Percentiles rank a stretch among this genome's conserved stretches.
Evolutionary conservation across 2,329 filamentous ascomycete species (phyloP).

Genomic region (Hymenoscyphus linearis): DNA sequence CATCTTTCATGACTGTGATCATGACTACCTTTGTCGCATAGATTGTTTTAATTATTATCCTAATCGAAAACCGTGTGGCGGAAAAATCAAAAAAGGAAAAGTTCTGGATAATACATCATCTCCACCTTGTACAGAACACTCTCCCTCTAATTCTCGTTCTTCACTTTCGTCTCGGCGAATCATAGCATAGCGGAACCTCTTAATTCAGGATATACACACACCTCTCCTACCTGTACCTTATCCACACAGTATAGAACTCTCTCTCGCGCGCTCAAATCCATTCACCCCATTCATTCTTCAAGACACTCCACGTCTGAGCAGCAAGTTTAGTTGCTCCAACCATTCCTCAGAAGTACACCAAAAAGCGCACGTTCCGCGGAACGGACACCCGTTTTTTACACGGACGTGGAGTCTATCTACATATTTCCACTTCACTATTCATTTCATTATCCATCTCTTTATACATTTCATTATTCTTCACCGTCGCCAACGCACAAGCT

Average conservation of each 20-base stretch:
- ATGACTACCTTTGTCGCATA: conserved; percentile 2
- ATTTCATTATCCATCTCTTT: neutral
- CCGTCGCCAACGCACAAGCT: neutral
- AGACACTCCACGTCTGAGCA: neutral
- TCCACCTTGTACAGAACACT: neutral
- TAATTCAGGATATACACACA: conserved; percentile 1
- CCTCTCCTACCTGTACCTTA: conserved; percentile 1
- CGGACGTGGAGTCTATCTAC: too few species aligned
- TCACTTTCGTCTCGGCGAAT: neutral
- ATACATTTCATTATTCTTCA: neutral
- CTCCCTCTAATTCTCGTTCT: neutral
- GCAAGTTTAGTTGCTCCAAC: too few species aligned
- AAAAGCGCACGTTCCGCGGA: neutral
- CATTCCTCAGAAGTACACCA: too few species aligned
- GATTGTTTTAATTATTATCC: neutral
- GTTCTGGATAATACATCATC: neutral
- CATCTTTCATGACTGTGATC: conserved; percentile 20
- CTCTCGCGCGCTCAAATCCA: conserved; percentile 10
- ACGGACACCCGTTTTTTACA: neutral
- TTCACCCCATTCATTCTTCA: too few species aligned
- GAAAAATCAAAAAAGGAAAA: neutral
- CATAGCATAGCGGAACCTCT: conserved; percentile 16
- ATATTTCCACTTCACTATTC: neutral
- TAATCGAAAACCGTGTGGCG: neutral
- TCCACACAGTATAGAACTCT: neutral